These are phyloP conservation scores for Clarireedia monteithiana DNA, from an alignment of 2,329 filamentous ascomycete species.

Conservation along the genomic window DNA sequence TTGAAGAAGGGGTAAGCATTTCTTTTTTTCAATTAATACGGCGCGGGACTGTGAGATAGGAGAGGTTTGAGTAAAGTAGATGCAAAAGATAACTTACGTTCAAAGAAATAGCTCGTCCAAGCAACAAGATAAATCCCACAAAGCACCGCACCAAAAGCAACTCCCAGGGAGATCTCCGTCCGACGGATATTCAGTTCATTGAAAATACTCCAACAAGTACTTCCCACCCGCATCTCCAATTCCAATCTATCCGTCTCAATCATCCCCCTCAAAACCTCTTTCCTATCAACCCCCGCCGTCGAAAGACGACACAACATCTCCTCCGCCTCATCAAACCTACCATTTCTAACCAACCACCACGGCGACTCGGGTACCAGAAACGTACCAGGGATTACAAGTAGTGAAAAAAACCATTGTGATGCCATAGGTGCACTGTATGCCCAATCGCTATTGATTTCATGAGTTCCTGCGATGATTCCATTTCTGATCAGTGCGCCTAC, in stretches of 20 bases:
- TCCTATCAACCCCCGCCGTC: constrained; percentile 27
- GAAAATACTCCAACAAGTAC: constrained; percentile 44
- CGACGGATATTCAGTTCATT: constrained; percentile 42
- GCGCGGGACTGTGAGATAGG: neutral
- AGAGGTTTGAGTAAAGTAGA: too few species aligned
- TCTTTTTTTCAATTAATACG: neutral
- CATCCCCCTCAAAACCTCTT: constrained; percentile 43
- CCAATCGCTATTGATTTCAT: constrained; percentile 17
- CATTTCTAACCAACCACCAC: constrained; percentile 41
- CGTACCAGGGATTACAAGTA: constrained; percentile 37
- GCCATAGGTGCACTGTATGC: constrained; percentile 27
- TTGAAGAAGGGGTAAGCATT: neutral
- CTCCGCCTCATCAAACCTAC: constrained; percentile 35
- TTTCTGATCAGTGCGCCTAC: constrained; percentile 41
- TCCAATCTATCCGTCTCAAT: constrained; percentile 48
- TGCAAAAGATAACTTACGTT: constrained; percentile 13
- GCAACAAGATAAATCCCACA: constrained; percentile 56
- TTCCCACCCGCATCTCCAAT: constrained; percentile 35
- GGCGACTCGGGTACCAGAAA: constrained; percentile 41
- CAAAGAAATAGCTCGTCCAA: constrained; percentile 54
- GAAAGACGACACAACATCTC: constrained; percentile 17
- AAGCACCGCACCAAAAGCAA: constrained; percentile 53
- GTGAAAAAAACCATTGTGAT: constrained; percentile 47
- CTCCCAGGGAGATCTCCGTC: constrained; percentile 45
- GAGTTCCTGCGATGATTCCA: constrained; percentile 34